Conservation (phyloP, 352 stramenopile species). For the Plasmopara halstedii region DNA sequence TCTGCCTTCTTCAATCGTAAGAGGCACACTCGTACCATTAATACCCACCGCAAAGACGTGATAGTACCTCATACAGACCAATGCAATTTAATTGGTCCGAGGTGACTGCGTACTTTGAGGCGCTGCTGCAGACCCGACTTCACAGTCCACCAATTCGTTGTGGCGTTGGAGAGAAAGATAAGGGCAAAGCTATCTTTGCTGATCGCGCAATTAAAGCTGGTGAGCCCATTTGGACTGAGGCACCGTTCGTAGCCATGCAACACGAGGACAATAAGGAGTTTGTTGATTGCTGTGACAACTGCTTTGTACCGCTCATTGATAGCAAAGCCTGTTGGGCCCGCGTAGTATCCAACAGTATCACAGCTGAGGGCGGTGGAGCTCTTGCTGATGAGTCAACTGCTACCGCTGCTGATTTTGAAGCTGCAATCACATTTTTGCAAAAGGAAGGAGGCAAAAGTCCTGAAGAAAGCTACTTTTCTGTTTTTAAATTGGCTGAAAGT, state of each 20-base stretch:
- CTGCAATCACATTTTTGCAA: constrained; percentile 49
- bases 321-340: constrained; percentile 49
- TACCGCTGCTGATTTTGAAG: constrained; percentile 43
- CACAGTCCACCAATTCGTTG: constrained; percentile 46
- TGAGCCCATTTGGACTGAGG: constrained; percentile 64
- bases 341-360: constrained; percentile 25
- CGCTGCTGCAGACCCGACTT: constrained; percentile 44
- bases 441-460: constrained; percentile 55
- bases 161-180: constrained; percentile 35
- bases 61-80: neutral
- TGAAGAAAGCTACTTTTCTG: constrained; percentile 64
- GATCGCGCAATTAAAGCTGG: constrained; percentile 43
- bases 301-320: constrained; percentile 70
- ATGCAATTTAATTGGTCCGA: constrained; percentile 39
- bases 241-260: constrained; percentile 71
- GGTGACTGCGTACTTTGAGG: constrained; percentile 57
- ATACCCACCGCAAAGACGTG: no score
- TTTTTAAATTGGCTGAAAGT: constrained; percentile 48
- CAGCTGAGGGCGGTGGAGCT: constrained; percentile 35
- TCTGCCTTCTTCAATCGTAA: constrained; percentile 6
- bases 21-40: neutral
- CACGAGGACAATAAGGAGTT: constrained; percentile 78
- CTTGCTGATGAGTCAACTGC: constrained; percentile 37
- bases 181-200: constrained; percentile 73
- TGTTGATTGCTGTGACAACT: constrained; percentile 72